These are phyloP conservation scores for Zalerion maritima DNA, from an alignment of 495 filamentous ascomycete genomes.

Conservation along the genomic window DNA sequence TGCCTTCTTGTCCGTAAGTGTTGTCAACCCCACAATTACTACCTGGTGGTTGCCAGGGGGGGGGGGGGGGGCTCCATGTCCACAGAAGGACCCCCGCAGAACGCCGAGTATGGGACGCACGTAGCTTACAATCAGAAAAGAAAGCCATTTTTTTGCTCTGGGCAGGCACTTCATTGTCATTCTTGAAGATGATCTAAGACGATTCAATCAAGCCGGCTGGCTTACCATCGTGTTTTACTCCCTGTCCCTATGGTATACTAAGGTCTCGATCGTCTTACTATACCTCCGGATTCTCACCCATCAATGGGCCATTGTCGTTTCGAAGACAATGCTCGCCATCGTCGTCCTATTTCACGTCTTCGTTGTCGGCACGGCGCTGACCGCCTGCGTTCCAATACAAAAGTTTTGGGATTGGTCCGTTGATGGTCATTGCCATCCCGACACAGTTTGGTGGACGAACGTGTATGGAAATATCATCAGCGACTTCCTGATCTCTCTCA, in stretches of 20 bases:
- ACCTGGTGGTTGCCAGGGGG: too few relatives aligned
- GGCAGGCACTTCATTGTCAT: too few relatives aligned
- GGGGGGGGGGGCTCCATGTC: too few relatives aligned
- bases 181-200: too few relatives aligned
- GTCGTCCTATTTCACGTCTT: constrained; percentile 10
- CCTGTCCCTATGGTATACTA: constrained; percentile 15
- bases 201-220: constrained; percentile 16
- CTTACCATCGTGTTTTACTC: constrained; percentile 15
- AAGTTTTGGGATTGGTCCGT: constrained; percentile 8
- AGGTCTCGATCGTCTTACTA: constrained; percentile 13
- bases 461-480: constrained; percentile 28
- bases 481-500: constrained; percentile 28
- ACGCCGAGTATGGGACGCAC: too few relatives aligned
- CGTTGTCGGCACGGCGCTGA: constrained; percentile 10
- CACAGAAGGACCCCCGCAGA: too few relatives aligned
- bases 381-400: constrained; percentile 11
- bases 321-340: constrained; percentile 8
- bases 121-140: too few relatives aligned
- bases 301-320: constrained; percentile 10
- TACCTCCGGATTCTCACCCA: constrained; percentile 16
- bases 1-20: constrained; percentile 11
- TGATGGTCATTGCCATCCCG: constrained; percentile 6
- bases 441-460: constrained; percentile 14
- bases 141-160: too few relatives aligned
- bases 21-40: too few relatives aligned